Evolutionary conservation across 495 filamentous ascomycete genomes (phyloP).

Genomic region (Talaromyces ruber): DNA sequence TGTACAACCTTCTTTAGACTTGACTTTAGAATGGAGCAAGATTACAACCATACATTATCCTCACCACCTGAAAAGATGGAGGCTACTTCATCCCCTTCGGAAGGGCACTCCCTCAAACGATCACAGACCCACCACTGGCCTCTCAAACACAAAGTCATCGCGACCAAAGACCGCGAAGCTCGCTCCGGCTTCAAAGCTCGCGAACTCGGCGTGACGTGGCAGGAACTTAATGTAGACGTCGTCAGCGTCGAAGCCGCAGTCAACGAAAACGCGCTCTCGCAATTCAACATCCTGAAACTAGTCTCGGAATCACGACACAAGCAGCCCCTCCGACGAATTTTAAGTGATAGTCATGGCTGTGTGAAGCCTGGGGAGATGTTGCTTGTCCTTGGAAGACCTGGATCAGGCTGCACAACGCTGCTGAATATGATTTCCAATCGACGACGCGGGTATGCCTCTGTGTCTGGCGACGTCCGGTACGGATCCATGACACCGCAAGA

Average conservation of each 20-base stretch:
- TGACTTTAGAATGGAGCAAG: neutral
- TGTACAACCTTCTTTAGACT: neutral
- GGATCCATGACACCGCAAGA: conserved; percentile 48
- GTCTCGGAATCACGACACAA: conserved; percentile 30
- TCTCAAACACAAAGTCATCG: conserved; percentile 36
- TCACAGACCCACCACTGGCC: conserved; percentile 25
- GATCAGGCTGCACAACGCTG: conserved; percentile 36
- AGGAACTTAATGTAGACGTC: conserved; percentile 35
- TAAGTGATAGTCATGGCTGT: conserved; percentile 33
- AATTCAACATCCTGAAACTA: conserved; percentile 45
- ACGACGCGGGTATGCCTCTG: conserved; percentile 48
- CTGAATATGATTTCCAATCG: conserved; percentile 60
- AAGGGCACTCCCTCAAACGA: neutral
- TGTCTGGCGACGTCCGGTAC: conserved; percentile 51
- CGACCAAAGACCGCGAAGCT: conserved; percentile 34
- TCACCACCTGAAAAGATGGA: neutral
- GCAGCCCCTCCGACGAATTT: conserved; percentile 26
- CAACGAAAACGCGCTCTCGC: conserved; percentile 42
- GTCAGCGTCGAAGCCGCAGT: conserved; percentile 35
- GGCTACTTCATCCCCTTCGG: neutral
- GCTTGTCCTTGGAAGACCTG: conserved; percentile 36
- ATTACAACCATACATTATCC: neutral
- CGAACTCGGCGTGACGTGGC: conserved; percentile 50
- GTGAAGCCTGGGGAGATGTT: conserved; percentile 49
- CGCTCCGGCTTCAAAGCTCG: conserved; percentile 36